Percentiles rank a stretch among this genome's conserved stretches.
These are phyloP conservation scores for Xylariaceae sp. DNA, from an alignment of 2,329 filamentous ascomycete species.

Conservation along the genomic window DNA sequence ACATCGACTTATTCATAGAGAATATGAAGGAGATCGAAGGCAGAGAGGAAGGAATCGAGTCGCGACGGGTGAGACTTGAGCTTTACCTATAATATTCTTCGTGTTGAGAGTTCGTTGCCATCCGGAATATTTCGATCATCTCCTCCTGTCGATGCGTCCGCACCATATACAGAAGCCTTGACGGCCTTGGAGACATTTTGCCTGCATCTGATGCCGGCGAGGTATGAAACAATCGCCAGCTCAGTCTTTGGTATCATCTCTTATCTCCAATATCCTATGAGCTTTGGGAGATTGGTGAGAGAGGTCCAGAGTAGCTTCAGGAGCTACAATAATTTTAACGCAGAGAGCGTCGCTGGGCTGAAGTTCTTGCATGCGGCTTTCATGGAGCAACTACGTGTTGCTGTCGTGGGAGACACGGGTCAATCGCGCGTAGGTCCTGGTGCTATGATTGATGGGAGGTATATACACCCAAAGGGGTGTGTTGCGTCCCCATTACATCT, in stretches of 20 bases:
- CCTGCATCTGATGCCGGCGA: constrained; percentile 5
- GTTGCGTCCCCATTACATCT: not conserved
- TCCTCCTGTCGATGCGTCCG: not conserved
- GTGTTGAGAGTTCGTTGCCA: not conserved
- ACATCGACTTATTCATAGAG: constrained; percentile 18
- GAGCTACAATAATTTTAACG: constrained; percentile 26
- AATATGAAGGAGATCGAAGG: constrained; percentile 8
- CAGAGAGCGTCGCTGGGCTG: constrained; percentile 17
- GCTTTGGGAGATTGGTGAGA: constrained; percentile 17
- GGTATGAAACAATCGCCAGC: constrained; percentile 7
- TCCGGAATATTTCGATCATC: constrained; percentile 8
- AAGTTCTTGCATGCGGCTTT: constrained; percentile 31
- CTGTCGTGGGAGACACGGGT: constrained; percentile 13
- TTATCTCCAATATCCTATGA: constrained; percentile 20
- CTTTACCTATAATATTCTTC: not conserved
- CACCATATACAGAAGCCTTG: not conserved
- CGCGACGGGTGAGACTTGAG: not conserved
- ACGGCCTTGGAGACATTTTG: constrained; percentile 3
- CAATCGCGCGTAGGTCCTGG: constrained; percentile 20
- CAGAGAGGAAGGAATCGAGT: constrained; percentile 1
- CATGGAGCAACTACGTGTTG: constrained; percentile 30
- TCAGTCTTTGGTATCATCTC: constrained; percentile 10
- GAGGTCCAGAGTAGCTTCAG: constrained; percentile 29
- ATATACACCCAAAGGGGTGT: constrained; percentile 15
- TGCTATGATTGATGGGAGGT: constrained; percentile 17